A percentile compares a stretch with the other conserved stretches of the same genome.
Evolutionary conservation across 2,329 filamentous ascomycete genomes (phyloP).

Genomic region (Incumbomyces lentus): DNA sequence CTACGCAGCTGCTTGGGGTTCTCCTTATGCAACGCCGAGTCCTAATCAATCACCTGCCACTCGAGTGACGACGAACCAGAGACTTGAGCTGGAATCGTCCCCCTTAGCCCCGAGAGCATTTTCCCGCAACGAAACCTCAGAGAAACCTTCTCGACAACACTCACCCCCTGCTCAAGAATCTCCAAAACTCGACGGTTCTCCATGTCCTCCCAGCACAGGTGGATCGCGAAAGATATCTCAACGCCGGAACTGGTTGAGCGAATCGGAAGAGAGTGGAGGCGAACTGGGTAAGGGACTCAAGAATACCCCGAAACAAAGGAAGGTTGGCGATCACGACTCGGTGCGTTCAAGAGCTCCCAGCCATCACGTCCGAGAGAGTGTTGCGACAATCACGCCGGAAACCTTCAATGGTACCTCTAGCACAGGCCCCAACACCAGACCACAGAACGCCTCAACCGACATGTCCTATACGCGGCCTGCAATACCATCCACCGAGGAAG

Average conservation of each 20-base stretch:
- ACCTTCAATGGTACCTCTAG: constrained; percentile 18
- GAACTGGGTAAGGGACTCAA: constrained; percentile 53
- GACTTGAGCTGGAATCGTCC: constrained; percentile 16
- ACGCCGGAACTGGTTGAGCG: constrained; percentile 72
- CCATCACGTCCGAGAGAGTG: constrained; percentile 13
- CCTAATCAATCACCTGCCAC: constrained; percentile 31
- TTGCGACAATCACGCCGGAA: constrained; percentile 19
- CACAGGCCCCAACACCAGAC: constrained; percentile 6
- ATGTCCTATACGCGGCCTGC: not conserved
- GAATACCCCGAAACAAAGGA: constrained; percentile 14
- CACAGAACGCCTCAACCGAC: not conserved
- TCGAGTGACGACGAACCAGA: constrained; percentile 22
- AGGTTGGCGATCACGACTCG: constrained; percentile 2
- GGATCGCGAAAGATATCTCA: constrained; percentile 50
- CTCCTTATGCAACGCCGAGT: constrained; percentile 65
- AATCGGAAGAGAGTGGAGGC: constrained; percentile 56
- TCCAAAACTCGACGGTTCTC: not conserved
- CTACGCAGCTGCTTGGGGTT: constrained; percentile 80
- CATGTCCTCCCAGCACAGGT: constrained; percentile 20
- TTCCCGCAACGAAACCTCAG: not conserved
- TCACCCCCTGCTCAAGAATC: constrained; percentile 2
- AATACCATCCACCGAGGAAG: constrained; percentile 10
- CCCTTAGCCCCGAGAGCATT: constrained; percentile 5
- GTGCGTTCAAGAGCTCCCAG: not conserved
- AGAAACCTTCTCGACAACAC: not conserved